Base-by-base conservation (phyloP, 352 stramenopile species). In the Pythium aristosporum region DNA sequence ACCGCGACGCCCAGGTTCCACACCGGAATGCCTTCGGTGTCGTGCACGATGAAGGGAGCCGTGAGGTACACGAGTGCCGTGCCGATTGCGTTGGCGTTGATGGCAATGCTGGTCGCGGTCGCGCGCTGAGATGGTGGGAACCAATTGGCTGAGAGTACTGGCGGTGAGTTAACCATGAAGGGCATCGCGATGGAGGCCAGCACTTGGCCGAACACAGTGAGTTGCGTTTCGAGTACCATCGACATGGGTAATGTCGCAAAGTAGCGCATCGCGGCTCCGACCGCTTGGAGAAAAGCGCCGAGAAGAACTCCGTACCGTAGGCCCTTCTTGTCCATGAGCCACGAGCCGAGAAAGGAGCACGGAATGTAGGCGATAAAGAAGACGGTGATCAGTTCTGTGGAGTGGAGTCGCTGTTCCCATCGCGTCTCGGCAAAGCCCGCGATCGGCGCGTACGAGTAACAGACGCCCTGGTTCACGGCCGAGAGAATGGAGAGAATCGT, bases 161-260 rank as follows among this genome's bases (percentile, higher is more conserved):
- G 77, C 4, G 83, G 81, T 10, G 83, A 92, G 54, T 92, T 92
- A n/a, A 92, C 80, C 83, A 92, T 92, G 66, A 92, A 92, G n/a
- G 83, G 83, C 81, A 90, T 90, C 0, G 83, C 83, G 11, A 86
- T 59, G 0, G 83, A 87, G 41, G 83, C 80, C 30, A 92, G 23
- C 48, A 84, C 73, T 44, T 92, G 83, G 13, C 83, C 83, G 0
- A 82, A 2, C n/a, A 90, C 34, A 3, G 81, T 87, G 39, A 82
- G 41, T 23, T 75, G 67, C 25, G 63, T 70, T 48, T 88, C 79
- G 15, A 60, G 61, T 3, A 21, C 47, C 2, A 65, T 61, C 6
- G 61, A 53, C 1, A 37, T 30, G 10, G 71, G 72, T 13, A 67
- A 73, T 25, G 73, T 77, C 7, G 73, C 72, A 11, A 79, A 47